A percentile compares a stretch with the other conserved stretches of the same genome.
Evolutionary conservation across 83 land plant species (phyloP).

Genomic region (Picea engelmannii): DNA sequence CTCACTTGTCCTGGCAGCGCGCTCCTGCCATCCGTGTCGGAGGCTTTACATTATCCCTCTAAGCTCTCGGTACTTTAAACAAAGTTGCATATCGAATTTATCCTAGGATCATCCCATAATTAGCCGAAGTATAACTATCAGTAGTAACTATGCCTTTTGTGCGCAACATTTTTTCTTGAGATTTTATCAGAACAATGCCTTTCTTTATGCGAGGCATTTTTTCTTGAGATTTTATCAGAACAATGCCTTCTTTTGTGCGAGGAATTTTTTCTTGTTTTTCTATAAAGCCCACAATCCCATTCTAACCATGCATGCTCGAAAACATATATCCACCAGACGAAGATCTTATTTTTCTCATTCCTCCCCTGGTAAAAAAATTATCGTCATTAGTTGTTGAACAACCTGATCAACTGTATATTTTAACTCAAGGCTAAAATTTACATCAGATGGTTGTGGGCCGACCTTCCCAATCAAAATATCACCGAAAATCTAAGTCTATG

Average conservation of each 20-base stretch:
- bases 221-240: slow-evolving; percentile 28
- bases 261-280: slow-evolving; percentile 89
- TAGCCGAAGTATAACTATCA: too few relatives aligned
- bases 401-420: slow-evolving; percentile 79
- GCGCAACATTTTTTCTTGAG: too few relatives aligned
- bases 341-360: slow-evolving; percentile 64
- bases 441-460: slow-evolving; percentile 46
- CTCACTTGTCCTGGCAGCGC: too few relatives aligned
- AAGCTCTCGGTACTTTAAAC: too few relatives aligned
- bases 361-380: slow-evolving; percentile 59
- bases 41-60: too few relatives aligned
- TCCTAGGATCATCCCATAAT: too few relatives aligned
- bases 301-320: slow-evolving; percentile 97
- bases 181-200: slow-evolving; percentile 20
- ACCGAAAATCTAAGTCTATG: slow-evolving; percentile 57
- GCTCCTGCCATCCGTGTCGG: too few relatives aligned
- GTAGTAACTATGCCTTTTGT: too few relatives aligned
- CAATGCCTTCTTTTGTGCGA: slow-evolving; percentile 85
- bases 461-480: slow-evolving; percentile 86
- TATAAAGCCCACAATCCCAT: slow-evolving; percentile 83
- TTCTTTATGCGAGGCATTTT: background rate
- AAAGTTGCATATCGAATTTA: too few relatives aligned
- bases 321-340: slow-evolving; percentile 93
- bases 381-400: slow-evolving; percentile 77
- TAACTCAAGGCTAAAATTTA: slow-evolving; percentile 62